These are phyloP conservation scores for Alternaria triticina DNA, from an alignment of 2,329 filamentous ascomycete genomes.

Conservation along the genomic window DNA sequence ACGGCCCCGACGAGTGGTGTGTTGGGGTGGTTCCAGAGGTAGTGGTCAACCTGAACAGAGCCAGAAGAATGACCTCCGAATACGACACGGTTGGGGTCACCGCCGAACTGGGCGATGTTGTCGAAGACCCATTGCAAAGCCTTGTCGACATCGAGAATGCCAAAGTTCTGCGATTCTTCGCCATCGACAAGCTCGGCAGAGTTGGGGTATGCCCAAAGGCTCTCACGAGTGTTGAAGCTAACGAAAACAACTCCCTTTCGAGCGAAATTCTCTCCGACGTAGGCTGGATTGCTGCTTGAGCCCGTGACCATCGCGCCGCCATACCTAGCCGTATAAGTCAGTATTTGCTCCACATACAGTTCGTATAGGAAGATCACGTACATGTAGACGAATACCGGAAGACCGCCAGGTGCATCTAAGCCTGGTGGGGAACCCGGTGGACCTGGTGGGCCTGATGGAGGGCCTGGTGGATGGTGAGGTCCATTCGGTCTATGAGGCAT, in stretches of 20 bases:
- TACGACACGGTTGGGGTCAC: constrained; percentile 51
- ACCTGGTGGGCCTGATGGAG: not conserved
- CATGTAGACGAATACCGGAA: constrained; percentile 52
- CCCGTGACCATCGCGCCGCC: constrained; percentile 53
- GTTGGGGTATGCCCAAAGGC: constrained; percentile 52
- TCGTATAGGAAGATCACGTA: constrained; percentile 12
- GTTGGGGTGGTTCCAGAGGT: constrained; percentile 34
- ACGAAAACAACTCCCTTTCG: constrained; percentile 32
- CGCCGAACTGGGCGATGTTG: constrained; percentile 49
- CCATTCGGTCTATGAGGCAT: not conserved
- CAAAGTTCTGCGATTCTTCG: constrained; percentile 36
- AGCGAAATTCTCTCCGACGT: constrained; percentile 51
- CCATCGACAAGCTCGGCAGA: constrained; percentile 44
- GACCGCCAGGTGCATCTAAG: not conserved
- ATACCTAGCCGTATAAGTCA: constrained; percentile 24
- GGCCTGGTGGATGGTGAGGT: constrained; percentile 2
- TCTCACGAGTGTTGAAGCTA: constrained; percentile 37
- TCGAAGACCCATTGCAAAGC: constrained; percentile 46
- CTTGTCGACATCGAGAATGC: constrained; percentile 48
- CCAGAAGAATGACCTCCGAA: constrained; percentile 50
- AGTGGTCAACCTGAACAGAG: constrained; percentile 33
- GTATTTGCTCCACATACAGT: not conserved
- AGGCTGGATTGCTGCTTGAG: constrained; percentile 49
- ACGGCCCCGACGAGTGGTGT: constrained; percentile 28
- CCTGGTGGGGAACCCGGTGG: not conserved